phyloP scores from a whole-genome alignment of 2,329 filamentous ascomycete species.

The Biscogniauxia sp. region DNA sequence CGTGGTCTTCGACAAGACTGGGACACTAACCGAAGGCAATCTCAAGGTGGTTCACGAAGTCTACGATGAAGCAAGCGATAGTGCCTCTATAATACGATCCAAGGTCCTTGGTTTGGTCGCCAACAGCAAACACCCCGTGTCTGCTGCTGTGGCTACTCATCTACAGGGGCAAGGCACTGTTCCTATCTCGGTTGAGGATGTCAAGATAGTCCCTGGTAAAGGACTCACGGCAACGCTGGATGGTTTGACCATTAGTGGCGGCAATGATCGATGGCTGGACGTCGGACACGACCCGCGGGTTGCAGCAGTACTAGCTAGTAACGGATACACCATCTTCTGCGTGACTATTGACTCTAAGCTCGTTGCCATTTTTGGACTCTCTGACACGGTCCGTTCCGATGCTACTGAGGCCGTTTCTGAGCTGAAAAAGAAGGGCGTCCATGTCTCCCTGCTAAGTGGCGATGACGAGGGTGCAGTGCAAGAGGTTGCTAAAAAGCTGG shows the following conservation, averaged over 20 bases:
- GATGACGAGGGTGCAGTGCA: constrained; percentile 52
- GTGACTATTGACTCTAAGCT: constrained; percentile 39
- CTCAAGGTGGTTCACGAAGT: constrained; percentile 40
- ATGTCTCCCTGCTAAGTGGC: constrained; percentile 50
- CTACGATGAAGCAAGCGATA: background rate
- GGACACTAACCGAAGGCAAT: constrained; percentile 65
- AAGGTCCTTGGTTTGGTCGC: constrained; percentile 37
- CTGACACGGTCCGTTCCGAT: constrained; percentile 46
- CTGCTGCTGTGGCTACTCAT: constrained; percentile 37
- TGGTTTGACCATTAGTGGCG: constrained; percentile 40
- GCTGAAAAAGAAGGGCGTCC: constrained; percentile 39
- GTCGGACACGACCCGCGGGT: constrained; percentile 34
- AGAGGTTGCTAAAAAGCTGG: constrained; percentile 37
- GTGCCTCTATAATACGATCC: constrained; percentile 1
- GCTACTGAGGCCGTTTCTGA: constrained; percentile 34
- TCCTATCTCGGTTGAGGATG: constrained; percentile 26
- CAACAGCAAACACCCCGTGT: constrained; percentile 53
- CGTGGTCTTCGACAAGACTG: constrained; percentile 79
- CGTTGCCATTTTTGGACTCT: constrained; percentile 43
- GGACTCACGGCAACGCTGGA: constrained; percentile 41
- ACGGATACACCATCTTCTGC: constrained; percentile 46
- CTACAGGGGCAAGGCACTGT: constrained; percentile 23
- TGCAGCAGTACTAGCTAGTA: constrained; percentile 31
- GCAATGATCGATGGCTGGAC: constrained; percentile 49
- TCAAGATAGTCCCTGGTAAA: constrained; percentile 42